These are phyloP conservation scores for Porogramme epimiltina DNA, from an alignment of 1,284 basidiomycete genomes.

Conservation along the genomic window DNA sequence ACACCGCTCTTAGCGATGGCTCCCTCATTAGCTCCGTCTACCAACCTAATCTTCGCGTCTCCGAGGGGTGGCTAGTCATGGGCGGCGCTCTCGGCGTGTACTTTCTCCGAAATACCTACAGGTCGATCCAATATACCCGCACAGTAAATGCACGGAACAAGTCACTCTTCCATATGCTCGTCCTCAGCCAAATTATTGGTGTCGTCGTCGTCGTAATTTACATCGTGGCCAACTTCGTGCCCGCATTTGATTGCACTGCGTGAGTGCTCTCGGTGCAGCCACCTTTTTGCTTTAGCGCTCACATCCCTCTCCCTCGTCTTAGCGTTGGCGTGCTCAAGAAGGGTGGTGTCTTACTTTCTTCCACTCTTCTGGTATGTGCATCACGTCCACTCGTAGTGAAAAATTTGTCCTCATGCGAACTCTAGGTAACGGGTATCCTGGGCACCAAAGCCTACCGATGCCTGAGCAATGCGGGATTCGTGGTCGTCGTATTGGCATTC, in stretches of 20 bases:
- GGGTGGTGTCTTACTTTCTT: slow-evolving; percentile 8
- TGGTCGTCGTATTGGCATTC: slow-evolving; percentile 43
- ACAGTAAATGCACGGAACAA: slow-evolving; percentile 63
- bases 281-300: not conserved
- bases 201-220: slow-evolving; percentile 46
- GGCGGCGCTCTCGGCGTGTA: slow-evolving; percentile 51
- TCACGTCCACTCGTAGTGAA: not conserved
- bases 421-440: slow-evolving; percentile 63
- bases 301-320: not conserved
- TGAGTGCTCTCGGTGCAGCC: slow-evolving; percentile 32
- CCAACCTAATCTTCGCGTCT: slow-evolving; percentile 41
- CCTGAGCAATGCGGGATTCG: slow-evolving; percentile 55
- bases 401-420: not conserved
- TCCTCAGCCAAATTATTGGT: slow-evolving; percentile 57
- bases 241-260: slow-evolving; percentile 38
- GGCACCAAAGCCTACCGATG: slow-evolving; percentile 71
- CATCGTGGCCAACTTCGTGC: slow-evolving; percentile 48
- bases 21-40: slow-evolving; percentile 58
- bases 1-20: slow-evolving; percentile 53
- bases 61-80: slow-evolving; percentile 49
- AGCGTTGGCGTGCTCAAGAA: slow-evolving; percentile 18
- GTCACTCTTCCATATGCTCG: slow-evolving; percentile 55
- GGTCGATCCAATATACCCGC: slow-evolving; percentile 53
- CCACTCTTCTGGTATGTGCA: slow-evolving; percentile 14
- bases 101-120: slow-evolving; percentile 56